Evolutionary conservation across 2,329 filamentous ascomycete species (phyloP), one percentile per base, ranked within the genome.

Genomic region (Teratosphaeria zuluensis): DNA sequence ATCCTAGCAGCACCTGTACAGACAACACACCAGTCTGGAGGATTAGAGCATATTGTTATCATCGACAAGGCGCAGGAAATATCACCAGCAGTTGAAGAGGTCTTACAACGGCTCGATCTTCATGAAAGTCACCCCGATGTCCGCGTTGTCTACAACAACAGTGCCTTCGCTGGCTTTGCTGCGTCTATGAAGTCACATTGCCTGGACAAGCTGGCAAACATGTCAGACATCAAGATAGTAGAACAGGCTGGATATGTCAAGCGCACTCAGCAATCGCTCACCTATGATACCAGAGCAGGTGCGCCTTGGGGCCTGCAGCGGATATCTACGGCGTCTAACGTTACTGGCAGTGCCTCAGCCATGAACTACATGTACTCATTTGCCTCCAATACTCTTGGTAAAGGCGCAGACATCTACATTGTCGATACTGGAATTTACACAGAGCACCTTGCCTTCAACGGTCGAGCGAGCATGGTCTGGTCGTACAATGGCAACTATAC

Each of bases 401-500:
- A 65, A 21, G 75, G 74, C 56, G 75, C 76, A n/a, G 77, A 79
- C 58, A 74, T 80, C 58, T 79, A 80, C 66, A 69, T 79, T 57
- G 65, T 80, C n/a, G 77, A 79, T 63, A 78, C 76, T 4, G 77
- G 77, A 60, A 70, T 79, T 42, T 76, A 76, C 63, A 73, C 72
- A n/a, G 65, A 72, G 7, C 76, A 80, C 65, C 70, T 72, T 53
- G 72, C 73, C 54, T 80, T 80, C 66, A 71, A 64, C n/a, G 74
- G 74, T 21, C 75, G 77, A 56, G 77, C 72, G 5, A 62, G 63
- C 6, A 70, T 75, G 60, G 72, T 73, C 42, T 78, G 76, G 69
- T 70, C 72, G 11, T 74, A 73, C 65, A 61, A 70, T 51, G 61
- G 64, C 38, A 64, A 70, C 57, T 59, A 64, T 21, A 66, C 67